phyloP scores from a whole-genome alignment of 495 filamentous ascomycete genomes.

The Saxophila tyrrhenica region DNA sequence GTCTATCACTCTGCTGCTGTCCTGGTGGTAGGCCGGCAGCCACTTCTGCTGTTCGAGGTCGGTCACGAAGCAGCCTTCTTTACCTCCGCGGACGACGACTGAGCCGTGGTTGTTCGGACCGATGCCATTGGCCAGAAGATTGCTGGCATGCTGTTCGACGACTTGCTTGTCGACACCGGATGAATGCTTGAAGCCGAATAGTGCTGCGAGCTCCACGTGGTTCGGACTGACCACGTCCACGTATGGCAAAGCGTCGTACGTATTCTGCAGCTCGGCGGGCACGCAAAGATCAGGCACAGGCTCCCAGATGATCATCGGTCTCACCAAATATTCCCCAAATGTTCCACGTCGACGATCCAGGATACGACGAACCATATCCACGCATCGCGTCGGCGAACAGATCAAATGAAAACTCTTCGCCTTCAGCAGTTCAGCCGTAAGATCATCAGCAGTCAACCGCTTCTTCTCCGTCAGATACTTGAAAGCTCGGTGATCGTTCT shows the following conservation, averaged over 20 bases:
- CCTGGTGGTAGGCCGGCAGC: slow-evolving; percentile 50
- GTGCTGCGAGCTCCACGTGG: slow-evolving; percentile 67
- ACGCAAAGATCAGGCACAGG: slow-evolving; percentile 82
- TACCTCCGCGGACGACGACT: slow-evolving; percentile 46
- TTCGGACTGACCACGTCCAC: slow-evolving; percentile 87
- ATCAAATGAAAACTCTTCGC: slow-evolving; percentile 79
- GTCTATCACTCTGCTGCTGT: slow-evolving; percentile 54
- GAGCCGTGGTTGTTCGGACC: slow-evolving; percentile 35
- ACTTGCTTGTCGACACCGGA: slow-evolving; percentile 23
- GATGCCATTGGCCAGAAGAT: slow-evolving; percentile 46
- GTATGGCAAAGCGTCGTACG: slow-evolving; percentile 54
- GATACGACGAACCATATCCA: slow-evolving; percentile 56
- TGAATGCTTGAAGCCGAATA: slow-evolving; percentile 43
- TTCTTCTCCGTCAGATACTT: slow-evolving; percentile 79
- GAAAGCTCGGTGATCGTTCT: slow-evolving; percentile 52
- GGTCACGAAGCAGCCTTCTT: slow-evolving; percentile 47
- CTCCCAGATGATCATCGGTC: slow-evolving; percentile 84
- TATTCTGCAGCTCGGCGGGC: slow-evolving; percentile 60
- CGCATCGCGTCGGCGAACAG: slow-evolving; percentile 68
- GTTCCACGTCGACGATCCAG: slow-evolving; percentile 30
- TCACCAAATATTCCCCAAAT: slow-evolving; percentile 3
- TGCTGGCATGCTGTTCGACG: slow-evolving; percentile 44
- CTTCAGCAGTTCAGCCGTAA: slow-evolving; percentile 47
- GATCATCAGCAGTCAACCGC: slow-evolving; percentile 52
- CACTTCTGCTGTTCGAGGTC: slow-evolving; percentile 26